Evolutionary conservation across 2,329 filamentous ascomycete genomes (phyloP).

Genomic region (Aureobasidium zeae): DNA sequence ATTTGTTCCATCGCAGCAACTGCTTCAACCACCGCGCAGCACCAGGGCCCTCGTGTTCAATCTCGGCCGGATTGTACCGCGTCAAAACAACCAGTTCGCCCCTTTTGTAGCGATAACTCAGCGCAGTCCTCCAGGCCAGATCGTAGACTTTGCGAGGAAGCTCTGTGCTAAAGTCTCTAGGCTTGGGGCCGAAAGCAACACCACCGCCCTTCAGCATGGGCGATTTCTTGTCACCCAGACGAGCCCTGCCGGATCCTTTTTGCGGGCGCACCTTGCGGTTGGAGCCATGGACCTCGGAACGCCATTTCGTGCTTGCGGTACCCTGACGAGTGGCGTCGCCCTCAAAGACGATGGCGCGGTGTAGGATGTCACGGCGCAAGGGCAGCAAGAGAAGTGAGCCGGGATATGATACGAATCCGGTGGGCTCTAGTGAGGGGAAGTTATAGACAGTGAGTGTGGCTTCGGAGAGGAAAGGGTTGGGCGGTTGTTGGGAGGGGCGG

Average conservation of each 20-base stretch:
- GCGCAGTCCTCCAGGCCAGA: constrained; percentile 84
- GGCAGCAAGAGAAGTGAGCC: constrained; percentile 78
- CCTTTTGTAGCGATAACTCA: constrained; percentile 80
- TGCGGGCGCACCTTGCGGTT: constrained; percentile 73
- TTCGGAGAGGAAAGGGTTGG: constrained; percentile 43
- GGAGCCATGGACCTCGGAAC: constrained; percentile 75
- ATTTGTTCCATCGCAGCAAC: constrained; percentile 61
- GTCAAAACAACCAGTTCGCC: constrained; percentile 81
- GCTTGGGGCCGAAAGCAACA: constrained; percentile 81
- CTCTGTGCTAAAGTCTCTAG: constrained; percentile 77
- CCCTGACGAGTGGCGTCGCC: constrained; percentile 81
- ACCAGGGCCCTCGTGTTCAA: constrained; percentile 40
- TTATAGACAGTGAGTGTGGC: constrained; percentile 79
- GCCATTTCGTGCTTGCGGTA: constrained; percentile 72
- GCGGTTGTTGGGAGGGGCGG: constrained; percentile 19
- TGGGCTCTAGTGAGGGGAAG: constrained; percentile 83
- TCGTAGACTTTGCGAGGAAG: constrained; percentile 89
- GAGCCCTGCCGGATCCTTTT: constrained; percentile 75
- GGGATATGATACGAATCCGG: constrained; percentile 66
- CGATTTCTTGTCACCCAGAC: constrained; percentile 70
- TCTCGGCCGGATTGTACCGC: constrained; percentile 67
- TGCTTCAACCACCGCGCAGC: constrained; percentile 49
- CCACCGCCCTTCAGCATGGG: constrained; percentile 78
- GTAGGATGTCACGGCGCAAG: constrained; percentile 80
- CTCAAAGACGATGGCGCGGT: constrained; percentile 86